phyloP scores from a whole-genome alignment of 805 yeast species.

The Wickerhamiella sergipiensis region DNA sequence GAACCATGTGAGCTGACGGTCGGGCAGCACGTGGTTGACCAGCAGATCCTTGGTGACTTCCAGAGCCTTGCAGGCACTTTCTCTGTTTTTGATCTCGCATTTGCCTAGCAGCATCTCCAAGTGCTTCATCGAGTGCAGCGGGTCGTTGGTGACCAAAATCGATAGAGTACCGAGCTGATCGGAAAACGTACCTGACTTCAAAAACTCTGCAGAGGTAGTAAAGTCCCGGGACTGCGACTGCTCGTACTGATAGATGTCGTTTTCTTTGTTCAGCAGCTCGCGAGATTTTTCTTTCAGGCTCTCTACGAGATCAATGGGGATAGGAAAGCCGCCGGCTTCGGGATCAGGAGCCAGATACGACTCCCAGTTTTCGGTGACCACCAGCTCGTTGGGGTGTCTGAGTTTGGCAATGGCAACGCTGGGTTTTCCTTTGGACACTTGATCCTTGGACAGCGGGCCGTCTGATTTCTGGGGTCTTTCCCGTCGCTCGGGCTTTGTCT shows the following conservation, averaged over 20 bases:
- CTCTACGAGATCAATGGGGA: conserved; percentile 36
- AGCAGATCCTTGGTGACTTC: conserved; percentile 83
- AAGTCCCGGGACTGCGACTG: conserved; percentile 71
- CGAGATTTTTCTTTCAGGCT: conserved; percentile 54
- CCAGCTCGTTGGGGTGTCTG: conserved; percentile 23
- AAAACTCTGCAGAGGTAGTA: conserved; percentile 54
- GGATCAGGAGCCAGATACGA: background rate
- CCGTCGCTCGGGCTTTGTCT: background rate
- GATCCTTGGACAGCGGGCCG: background rate
- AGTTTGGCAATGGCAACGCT: conserved; percentile 20
- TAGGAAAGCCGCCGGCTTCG: background rate
- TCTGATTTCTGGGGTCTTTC: background rate
- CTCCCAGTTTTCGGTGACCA: conserved; percentile 1
- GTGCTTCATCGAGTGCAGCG: conserved; percentile 75
- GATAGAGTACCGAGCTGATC: conserved; percentile 95
- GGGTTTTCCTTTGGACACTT: background rate
- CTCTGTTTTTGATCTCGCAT: conserved; percentile 84
- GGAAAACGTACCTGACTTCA: conserved; percentile 81
- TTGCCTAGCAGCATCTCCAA: conserved; percentile 62
- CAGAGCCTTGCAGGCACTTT: conserved; percentile 81
- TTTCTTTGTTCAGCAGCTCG: conserved; percentile 52
- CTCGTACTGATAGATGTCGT: conserved; percentile 58
- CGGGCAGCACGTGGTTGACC: conserved; percentile 67
- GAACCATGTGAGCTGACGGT: conserved; percentile 68
- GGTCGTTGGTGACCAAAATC: conserved; percentile 86